Evolutionary conservation across 192 early-diverging fungal genomes (phyloP).

Genomic region (Coemansia sp.): DNA sequence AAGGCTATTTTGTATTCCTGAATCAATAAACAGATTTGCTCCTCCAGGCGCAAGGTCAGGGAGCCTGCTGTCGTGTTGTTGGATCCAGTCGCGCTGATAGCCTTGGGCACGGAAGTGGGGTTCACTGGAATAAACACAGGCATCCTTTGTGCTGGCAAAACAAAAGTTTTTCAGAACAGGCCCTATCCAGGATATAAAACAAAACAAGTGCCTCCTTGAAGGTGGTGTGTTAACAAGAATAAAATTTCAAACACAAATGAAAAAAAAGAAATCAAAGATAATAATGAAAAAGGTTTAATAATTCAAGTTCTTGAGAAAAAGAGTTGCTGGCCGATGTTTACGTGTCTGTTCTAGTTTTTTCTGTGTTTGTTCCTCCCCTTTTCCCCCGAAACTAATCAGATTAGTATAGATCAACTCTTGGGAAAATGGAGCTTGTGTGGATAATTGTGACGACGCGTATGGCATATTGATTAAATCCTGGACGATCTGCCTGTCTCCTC

Average conservation of each 20-base stretch:
- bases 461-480: too few species aligned
- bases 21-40: conserved; percentile 27
- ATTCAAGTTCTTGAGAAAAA: too few species aligned
- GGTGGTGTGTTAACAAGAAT: not conserved
- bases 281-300: not conserved
- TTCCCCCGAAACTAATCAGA: too few species aligned
- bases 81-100: not conserved
- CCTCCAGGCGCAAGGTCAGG: conserved; percentile 24
- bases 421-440: too few species aligned
- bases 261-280: conserved; percentile 1
- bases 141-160: conserved; percentile 7
- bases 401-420: too few species aligned
- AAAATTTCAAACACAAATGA: not conserved
- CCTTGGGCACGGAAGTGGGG: conserved; percentile 8
- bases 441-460: too few species aligned
- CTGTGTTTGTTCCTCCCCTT: too few species aligned
- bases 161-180: not conserved
- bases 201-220: not conserved
- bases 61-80: not conserved
- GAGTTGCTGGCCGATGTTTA: too few species aligned
- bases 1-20: conserved; percentile 31
- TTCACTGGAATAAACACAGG: conserved; percentile 34
- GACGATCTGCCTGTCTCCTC: not conserved
- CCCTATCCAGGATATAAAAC: not conserved
- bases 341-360: too few species aligned